phyloP scores from a whole-genome alignment of 306 rosid species.

The Argentina anserina region DNA sequence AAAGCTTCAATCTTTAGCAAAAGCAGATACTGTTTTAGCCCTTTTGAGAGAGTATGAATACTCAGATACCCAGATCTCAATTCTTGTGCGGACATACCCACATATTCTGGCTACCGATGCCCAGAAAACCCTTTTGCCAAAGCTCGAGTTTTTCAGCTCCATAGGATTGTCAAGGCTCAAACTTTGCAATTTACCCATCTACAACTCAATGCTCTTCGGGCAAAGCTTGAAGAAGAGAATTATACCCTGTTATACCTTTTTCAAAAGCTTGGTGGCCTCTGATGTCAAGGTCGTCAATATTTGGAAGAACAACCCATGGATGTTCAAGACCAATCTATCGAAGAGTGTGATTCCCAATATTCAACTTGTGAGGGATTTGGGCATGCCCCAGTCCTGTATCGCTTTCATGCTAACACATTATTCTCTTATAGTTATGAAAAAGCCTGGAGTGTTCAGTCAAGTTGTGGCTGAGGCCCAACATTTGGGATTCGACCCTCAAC shows the following conservation, averaged over 20 bases:
- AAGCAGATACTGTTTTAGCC: neutral
- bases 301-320: neutral
- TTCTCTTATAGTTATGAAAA: neutral
- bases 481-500: constrained; percentile 32
- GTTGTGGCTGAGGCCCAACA: constrained; percentile 19
- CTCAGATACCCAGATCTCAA: neutral
- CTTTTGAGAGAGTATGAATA: neutral
- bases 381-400: constrained; percentile 21
- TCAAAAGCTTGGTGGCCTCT: neutral
- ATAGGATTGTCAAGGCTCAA: constrained; percentile 27
- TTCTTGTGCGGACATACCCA: neutral
- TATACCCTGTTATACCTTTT: constrained; percentile 10
- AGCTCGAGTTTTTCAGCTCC: constrained; percentile 13
- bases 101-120: neutral
- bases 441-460: neutral
- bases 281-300: neutral
- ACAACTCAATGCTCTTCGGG: rapidly evolving
- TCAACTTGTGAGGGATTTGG: constrained; percentile 23
- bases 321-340: neutral
- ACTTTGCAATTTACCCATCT: neutral
- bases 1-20: neutral
- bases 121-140: neutral
- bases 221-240: constrained; percentile 25
- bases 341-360: constrained; percentile 11
- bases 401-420: neutral